phyloP scores from a whole-genome alignment of 2,329 filamentous ascomycete genomes.

The Arthroderma sp. region DNA sequence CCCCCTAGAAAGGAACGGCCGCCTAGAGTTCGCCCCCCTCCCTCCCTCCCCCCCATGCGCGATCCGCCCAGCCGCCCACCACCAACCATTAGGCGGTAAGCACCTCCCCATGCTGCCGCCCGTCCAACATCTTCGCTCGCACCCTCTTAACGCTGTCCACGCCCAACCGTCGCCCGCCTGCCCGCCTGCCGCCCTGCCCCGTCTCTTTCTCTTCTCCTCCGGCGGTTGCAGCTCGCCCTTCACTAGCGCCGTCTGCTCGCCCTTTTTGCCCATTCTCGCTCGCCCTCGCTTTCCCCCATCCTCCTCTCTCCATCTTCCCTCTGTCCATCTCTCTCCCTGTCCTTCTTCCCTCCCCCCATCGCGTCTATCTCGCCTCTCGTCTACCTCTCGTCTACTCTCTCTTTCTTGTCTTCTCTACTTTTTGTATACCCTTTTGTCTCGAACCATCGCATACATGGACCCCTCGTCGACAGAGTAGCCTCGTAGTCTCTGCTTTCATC shows the following conservation, averaged over 20 bases:
- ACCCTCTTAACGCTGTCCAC: no score
- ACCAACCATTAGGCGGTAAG: constrained; percentile 7
- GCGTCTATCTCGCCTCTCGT: not conserved
- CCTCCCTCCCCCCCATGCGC: no score
- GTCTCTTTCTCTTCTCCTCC: no score
- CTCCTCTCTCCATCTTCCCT: not conserved
- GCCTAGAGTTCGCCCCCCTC: not conserved
- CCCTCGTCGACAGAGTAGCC: not conserved
- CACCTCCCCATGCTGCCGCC: not conserved
- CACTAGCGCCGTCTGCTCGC: not conserved
- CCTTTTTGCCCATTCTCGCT: not conserved
- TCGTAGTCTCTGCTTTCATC: no score
- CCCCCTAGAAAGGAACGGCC: no score
- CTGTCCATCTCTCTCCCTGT: not conserved
- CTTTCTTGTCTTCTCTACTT: constrained; percentile 13
- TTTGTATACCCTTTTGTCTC: constrained; percentile 7
- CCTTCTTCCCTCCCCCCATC: not conserved
- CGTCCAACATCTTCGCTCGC: no score
- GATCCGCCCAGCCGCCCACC: constrained; percentile 15
- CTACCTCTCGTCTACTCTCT: constrained; percentile 8
- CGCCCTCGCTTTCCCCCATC: not conserved
- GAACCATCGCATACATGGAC: not conserved
- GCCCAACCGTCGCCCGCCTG: no score
- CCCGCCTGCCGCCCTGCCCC: not conserved
- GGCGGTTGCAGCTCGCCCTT: not conserved